Percentiles rank a stretch among this genome's conserved stretches.
phyloP scores from a whole-genome alignment of 306 rosid species.

The Medicago ruthenica region DNA sequence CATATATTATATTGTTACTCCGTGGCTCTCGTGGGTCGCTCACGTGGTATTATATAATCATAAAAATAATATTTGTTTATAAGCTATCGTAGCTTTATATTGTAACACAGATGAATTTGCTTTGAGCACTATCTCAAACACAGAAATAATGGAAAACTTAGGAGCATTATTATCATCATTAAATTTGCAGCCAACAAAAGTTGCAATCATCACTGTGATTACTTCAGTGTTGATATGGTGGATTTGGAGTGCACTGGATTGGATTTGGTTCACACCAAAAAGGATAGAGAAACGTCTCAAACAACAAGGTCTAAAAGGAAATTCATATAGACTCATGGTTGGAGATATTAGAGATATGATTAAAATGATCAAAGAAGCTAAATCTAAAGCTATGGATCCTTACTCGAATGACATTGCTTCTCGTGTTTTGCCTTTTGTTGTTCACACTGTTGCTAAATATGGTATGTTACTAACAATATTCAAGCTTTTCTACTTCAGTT shows the following conservation, averaged over 20 bases:
- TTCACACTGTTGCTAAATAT: slow-evolving; percentile 49
- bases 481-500: not conserved
- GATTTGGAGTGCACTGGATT: slow-evolving; percentile 48
- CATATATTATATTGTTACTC: not conserved
- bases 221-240: slow-evolving; percentile 42
- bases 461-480: slow-evolving; percentile 1
- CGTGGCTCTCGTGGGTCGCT: slow-evolving; percentile 31
- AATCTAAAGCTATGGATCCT: slow-evolving; percentile 49
- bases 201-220: slow-evolving; percentile 29
- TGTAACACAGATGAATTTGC: not conserved
- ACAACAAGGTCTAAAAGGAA: slow-evolving; percentile 46
- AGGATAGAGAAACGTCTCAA: slow-evolving; percentile 45
- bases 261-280: slow-evolving; percentile 53
- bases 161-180: slow-evolving; percentile 19
- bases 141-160: not conserved
- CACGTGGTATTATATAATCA: not conserved
- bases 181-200: not conserved
- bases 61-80: not conserved
- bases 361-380: slow-evolving; percentile 48
- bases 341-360: slow-evolving; percentile 54
- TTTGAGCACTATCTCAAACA: not conserved
- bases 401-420: slow-evolving; percentile 47
- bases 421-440: slow-evolving; percentile 52
- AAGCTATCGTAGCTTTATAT: not conserved
- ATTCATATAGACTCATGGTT: slow-evolving; percentile 43